phyloP scores from a whole-genome alignment of 179 eudicot genomes.

The Silene noctiflora region DNA sequence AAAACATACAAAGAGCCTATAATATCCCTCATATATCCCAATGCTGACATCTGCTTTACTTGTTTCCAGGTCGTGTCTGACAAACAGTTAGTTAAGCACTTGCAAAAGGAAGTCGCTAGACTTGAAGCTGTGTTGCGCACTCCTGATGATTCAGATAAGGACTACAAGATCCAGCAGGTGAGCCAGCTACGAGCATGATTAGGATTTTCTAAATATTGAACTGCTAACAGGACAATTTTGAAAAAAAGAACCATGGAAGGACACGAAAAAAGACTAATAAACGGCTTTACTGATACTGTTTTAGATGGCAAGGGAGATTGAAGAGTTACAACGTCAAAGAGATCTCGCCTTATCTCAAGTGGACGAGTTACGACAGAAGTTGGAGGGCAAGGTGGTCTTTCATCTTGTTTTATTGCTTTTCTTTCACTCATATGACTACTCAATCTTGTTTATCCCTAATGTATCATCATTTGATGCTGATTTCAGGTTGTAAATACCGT shows the following conservation, averaged over 20 bases:
- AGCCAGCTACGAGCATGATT: not conserved
- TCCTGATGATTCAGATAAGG: constrained; percentile 79
- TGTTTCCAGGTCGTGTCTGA: constrained; percentile 79
- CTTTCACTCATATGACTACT: not conserved
- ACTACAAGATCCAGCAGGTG: constrained; percentile 75
- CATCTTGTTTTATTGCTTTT: not conserved
- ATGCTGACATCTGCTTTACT: not conserved
- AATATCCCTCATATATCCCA: not conserved
- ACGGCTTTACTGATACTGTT: not conserved
- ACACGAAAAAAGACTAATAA: not conserved
- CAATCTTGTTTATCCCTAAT: not conserved
- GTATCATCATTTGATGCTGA: not conserved
- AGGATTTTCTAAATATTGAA: too few species aligned
- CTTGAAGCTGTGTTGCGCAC: constrained; percentile 84
- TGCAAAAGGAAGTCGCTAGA: constrained; percentile 97
- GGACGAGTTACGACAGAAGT: constrained; percentile 64
- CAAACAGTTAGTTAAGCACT: constrained; percentile 85
- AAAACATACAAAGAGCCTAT: not conserved
- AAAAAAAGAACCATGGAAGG: too few species aligned
- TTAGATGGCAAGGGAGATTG: constrained; percentile 82
- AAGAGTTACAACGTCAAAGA: constrained; percentile 78
- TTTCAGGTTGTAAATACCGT: constrained; percentile 43
- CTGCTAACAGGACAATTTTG: too few species aligned
- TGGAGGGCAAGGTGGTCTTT: constrained; percentile 52
- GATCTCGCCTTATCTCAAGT: constrained; percentile 76